Evolutionary conservation across 768 basidiomycete genomes (phyloP).

Genomic region (Mycena crocata): DNA sequence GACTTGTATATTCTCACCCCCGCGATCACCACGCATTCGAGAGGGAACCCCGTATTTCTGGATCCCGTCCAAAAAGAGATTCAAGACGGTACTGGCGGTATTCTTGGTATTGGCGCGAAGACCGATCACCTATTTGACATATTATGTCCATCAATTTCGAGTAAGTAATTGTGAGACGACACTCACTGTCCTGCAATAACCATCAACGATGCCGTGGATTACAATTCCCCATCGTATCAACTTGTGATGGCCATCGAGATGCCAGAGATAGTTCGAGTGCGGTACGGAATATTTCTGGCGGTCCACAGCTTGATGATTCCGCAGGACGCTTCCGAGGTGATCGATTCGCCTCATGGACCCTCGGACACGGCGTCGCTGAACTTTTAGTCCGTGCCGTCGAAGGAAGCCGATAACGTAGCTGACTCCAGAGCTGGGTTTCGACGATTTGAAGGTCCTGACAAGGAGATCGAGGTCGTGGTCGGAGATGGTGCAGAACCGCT

Average conservation of each 20-base stretch:
- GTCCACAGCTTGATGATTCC: neutral
- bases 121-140: neutral
- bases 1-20: neutral
- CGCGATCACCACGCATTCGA: neutral
- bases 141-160: neutral
- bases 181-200: neutral
- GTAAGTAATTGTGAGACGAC: neutral
- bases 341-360: slow-evolving; percentile 24
- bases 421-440: slow-evolving; percentile 31
- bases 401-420: slow-evolving; percentile 34
- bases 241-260: neutral
- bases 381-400: slow-evolving; percentile 19
- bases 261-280: neutral
- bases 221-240: neutral
- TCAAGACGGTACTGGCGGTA: neutral
- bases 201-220: neutral
- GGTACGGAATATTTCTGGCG: neutral
- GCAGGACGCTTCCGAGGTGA: neutral
- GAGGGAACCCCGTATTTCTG: neutral
- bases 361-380: slow-evolving; percentile 30
- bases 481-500: slow-evolving; percentile 26
- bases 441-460: slow-evolving; percentile 6
- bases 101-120: neutral
- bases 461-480: slow-evolving; percentile 36
- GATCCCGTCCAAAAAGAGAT: neutral